A percentile compares a stretch with the other conserved stretches of the same genome.
Conservation (phyloP, 2,329 filamentous ascomycete genomes). For the Xylariales sp. region DNA sequence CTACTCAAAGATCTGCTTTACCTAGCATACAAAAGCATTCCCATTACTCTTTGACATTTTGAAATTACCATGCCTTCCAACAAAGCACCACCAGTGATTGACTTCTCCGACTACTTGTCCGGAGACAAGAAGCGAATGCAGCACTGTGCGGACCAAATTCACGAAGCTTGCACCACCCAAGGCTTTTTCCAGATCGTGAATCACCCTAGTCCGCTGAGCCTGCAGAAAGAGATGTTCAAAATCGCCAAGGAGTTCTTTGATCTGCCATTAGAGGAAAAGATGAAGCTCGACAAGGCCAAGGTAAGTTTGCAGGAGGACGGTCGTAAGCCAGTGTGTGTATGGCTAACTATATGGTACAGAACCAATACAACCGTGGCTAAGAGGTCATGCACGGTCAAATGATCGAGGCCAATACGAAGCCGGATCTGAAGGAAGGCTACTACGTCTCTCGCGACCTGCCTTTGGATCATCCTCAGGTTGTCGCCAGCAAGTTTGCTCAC, state of each 20-base stretch:
- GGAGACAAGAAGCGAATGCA: neutral
- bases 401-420: slow-evolving; percentile 1
- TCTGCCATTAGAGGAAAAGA: slow-evolving; percentile 1
- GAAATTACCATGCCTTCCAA: neutral
- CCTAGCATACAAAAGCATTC: too few species aligned
- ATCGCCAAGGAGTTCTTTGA: neutral
- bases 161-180: slow-evolving; percentile 1
- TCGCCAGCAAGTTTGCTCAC: neutral
- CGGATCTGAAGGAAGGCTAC: slow-evolving; percentile 7
- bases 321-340: neutral
- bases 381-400: neutral
- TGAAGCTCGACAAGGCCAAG: slow-evolving; percentile 4
- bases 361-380: slow-evolving; percentile 7
- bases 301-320: neutral
- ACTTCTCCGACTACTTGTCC: neutral
- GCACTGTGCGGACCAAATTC: neutral
- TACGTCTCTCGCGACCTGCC: slow-evolving; percentile 2
- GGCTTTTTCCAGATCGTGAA: slow-evolving; percentile 7
- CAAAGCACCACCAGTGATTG: neutral
- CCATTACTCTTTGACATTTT: neutral
- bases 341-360: neutral
- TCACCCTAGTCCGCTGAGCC: neutral
- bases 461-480: neutral
- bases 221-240: slow-evolving; percentile 3
- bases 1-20: too few species aligned